Percentiles rank a stretch among this genome's conserved stretches.
Conservation (phyloP, 108 stramenopile genomes). For the Epithemia pelagica region DNA sequence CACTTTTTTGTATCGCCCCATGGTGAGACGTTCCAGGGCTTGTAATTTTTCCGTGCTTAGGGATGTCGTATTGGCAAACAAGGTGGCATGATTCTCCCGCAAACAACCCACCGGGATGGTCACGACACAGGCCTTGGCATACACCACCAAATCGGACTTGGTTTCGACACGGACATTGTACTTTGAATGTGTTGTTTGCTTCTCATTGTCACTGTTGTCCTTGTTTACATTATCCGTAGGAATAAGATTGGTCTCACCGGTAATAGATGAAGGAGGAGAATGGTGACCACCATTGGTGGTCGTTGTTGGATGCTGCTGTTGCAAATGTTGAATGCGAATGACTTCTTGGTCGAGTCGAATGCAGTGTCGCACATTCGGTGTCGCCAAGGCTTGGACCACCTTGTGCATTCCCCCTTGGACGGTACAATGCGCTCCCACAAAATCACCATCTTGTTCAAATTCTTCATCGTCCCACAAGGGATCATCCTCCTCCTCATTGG, state of each 20-base stretch:
- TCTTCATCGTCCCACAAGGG: conserved; percentile 10
- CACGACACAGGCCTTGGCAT: conserved; percentile 37
- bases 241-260: neutral
- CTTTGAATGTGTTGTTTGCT: neutral
- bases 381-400: conserved; percentile 28
- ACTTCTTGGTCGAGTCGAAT: conserved; percentile 19
- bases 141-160: conserved; percentile 17
- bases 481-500: neutral
- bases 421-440: conserved; percentile 46
- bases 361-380: neutral
- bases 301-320: too few relatives aligned
- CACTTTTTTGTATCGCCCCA: conserved; percentile 57
- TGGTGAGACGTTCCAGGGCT: conserved; percentile 24
- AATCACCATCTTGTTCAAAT: conserved; percentile 41
- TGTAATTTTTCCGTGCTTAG: conserved; percentile 31
- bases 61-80: conserved; percentile 26
- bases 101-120: conserved; percentile 48
- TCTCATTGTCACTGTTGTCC: too few relatives aligned
- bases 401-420: conserved; percentile 36
- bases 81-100: neutral
- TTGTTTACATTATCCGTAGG: too few relatives aligned
- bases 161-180: conserved; percentile 22
- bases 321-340: neutral
- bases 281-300: too few relatives aligned
- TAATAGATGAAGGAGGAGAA: too few relatives aligned